Conservation (phyloP, 1,284 basidiomycete genomes). For the Ceraceosorus guamensis region DNA sequence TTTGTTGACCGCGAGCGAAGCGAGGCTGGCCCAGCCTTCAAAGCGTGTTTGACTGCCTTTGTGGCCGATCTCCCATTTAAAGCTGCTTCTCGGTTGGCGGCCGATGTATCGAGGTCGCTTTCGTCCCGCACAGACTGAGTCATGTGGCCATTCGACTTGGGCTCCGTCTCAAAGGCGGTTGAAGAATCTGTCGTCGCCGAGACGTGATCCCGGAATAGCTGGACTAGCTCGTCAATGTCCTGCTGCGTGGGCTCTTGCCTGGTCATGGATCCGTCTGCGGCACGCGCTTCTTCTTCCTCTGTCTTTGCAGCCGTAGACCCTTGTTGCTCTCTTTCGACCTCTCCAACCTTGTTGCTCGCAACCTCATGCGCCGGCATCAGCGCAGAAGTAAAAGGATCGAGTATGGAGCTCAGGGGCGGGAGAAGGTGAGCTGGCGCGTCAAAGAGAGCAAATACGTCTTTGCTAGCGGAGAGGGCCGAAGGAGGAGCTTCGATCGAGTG, state of each 20-base stretch:
- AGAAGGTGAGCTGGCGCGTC: constrained; percentile 70
- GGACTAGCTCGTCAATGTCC: constrained; percentile 13
- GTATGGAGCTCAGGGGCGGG: constrained; percentile 68
- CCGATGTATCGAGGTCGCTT: too few relatives aligned
- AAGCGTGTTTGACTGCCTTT: too few relatives aligned
- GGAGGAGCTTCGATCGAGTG: constrained; percentile 2
- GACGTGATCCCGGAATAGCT: constrained; percentile 5
- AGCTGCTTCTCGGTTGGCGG: too few relatives aligned
- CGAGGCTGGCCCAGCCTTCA: too few relatives aligned
- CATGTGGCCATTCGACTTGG: background rate
- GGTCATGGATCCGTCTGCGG: constrained; percentile 55
- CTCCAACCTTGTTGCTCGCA: constrained; percentile 13
- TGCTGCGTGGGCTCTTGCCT: constrained; percentile 45
- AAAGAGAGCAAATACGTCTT: constrained; percentile 55
- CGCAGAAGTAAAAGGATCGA: constrained; percentile 64
- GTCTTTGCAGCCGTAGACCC: background rate
- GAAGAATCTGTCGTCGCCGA: background rate
- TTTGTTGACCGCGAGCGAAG: too few relatives aligned
- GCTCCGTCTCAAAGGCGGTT: background rate
- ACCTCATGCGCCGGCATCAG: constrained; percentile 55
- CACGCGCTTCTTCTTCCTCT: constrained; percentile 12
- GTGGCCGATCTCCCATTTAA: too few relatives aligned
- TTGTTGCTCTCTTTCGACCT: constrained; percentile 1
- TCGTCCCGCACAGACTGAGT: background rate
- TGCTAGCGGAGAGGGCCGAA: constrained; percentile 5